Evolutionary conservation across 169 alveolate species (phyloP).

Genomic region (Eimeria acervulina): DNA sequence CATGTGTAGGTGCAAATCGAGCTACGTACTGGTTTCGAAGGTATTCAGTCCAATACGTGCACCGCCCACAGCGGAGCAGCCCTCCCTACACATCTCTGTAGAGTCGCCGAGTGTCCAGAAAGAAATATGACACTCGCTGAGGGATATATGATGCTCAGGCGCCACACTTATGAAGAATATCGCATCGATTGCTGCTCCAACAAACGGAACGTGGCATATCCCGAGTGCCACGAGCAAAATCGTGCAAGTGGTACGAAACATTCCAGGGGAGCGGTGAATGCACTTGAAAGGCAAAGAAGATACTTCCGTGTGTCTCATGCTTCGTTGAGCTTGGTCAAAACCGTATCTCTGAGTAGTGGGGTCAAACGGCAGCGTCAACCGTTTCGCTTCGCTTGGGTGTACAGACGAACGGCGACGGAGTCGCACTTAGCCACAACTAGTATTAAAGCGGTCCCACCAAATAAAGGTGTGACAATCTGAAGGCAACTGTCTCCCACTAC

Average conservation of each 20-base stretch:
- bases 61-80: constrained; percentile 78
- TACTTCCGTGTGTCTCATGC: background rate
- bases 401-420: background rate
- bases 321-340: background rate
- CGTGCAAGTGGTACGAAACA: constrained; percentile 5
- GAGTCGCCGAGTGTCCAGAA: constrained; percentile 62
- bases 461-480: background rate
- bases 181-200: constrained; percentile 57
- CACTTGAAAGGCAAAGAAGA: background rate
- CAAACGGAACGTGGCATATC: background rate
- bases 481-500: constrained; percentile 20
- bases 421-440: background rate
- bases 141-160: constrained; percentile 22
- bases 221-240: background rate
- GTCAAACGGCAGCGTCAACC: background rate
- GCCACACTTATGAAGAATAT: constrained; percentile 64
- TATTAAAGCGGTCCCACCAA: constrained; percentile 9
- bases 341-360: background rate
- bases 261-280: background rate
- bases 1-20: background rate
- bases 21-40: constrained; percentile 70
- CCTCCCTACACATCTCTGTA: constrained; percentile 54
- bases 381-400: background rate
- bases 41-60: constrained; percentile 74
- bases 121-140: constrained; percentile 59